These are phyloP conservation scores for Termitomyces titanicus DNA, from an alignment of 768 basidiomycete species.

Conservation along the genomic window DNA sequence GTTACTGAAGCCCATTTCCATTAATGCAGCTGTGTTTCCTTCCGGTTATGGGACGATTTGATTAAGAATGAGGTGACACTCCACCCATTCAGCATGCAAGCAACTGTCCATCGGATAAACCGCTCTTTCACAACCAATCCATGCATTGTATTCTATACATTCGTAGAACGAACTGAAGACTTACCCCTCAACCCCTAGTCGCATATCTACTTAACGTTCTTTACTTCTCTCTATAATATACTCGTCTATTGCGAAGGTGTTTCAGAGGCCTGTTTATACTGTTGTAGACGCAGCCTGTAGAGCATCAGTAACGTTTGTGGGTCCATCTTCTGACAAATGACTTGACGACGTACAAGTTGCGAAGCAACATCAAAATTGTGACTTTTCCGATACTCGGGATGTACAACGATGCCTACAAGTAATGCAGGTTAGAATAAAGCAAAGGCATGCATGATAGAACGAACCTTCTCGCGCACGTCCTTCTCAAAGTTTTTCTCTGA, in stretches of 20 bases:
- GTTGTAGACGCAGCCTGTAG: conserved; percentile 52
- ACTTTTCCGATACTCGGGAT: conserved; percentile 97
- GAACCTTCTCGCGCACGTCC: conserved; percentile 87
- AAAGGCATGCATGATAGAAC: background rate
- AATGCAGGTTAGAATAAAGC: background rate
- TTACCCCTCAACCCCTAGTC: conserved; percentile 19
- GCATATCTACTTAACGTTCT: conserved; percentile 24
- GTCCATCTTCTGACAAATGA: background rate
- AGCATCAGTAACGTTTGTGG: background rate
- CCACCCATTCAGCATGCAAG: conserved; percentile 2
- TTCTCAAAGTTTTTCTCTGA: conserved; percentile 96
- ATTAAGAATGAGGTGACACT: background rate
- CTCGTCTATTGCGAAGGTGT: conserved; percentile 25
- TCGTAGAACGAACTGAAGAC: conserved; percentile 21
- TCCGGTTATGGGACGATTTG: background rate
- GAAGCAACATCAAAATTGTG: conserved; percentile 95
- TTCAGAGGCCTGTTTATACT: conserved; percentile 38
- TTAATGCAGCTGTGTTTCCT: conserved; percentile 1
- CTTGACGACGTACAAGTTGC: conserved; percentile 80
- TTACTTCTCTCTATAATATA: conserved; percentile 27
- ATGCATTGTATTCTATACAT: conserved; percentile 30
- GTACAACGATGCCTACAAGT: conserved; percentile 90
- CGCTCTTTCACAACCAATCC: conserved; percentile 11
- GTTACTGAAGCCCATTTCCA: conserved; percentile 49
- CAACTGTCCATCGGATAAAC: conserved; percentile 1